Evolutionary conservation across 2,329 filamentous ascomycete species (phyloP), one percentile per base, ranked within the genome.

Genomic region (Bipolaris oryzae): DNA sequence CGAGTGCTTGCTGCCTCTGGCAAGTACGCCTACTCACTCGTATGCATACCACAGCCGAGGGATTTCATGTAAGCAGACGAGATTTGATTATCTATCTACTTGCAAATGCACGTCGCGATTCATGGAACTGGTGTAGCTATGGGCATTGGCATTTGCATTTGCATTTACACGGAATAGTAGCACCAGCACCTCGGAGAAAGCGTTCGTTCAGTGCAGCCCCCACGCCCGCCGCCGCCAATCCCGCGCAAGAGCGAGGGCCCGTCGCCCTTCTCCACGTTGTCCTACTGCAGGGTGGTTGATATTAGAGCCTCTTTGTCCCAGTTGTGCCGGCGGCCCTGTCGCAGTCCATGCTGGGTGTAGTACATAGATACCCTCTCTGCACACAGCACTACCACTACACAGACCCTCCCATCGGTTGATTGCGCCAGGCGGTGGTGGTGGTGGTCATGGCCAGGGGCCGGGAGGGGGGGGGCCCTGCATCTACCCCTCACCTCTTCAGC

Each of bases 201-300:
- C 42, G 28, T 37, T 28, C 42, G 2, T 13, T 31, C 28, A 31
- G 28, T 31, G 44, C 28, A 16, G 38, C 38, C 55, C 46, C 51
- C 54, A 57, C 60, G 52, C 62, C 21, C 2, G 35, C 33, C n/a
- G 31, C 21, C 21, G 13, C 33, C 9, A 31, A 52, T 59, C 56
- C 62, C 58, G 58, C 62, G 62, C 53, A 16, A 41, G 21, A 25
- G 31, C 3, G 50, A 44, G 43, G 43, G 47, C 47, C 49, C 23
- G 39, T 49, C 45, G 44, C 13, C 38, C 46, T 64, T 66, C 59
- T 64, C 60, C 60, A 57, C 61, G 60, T 20, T 62, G 45, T 54
- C 48, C 28, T 43, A 46, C 46, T 18, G 47, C 39, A 42, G 41
- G 44, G 37, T 16, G 25, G 9, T 16, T 21, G 6, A 16, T 31